Percentiles rank a stretch among this genome's conserved stretches.
Evolutionary conservation across 768 basidiomycete species (phyloP).

Genomic region (Lentinula guzmanii): DNA sequence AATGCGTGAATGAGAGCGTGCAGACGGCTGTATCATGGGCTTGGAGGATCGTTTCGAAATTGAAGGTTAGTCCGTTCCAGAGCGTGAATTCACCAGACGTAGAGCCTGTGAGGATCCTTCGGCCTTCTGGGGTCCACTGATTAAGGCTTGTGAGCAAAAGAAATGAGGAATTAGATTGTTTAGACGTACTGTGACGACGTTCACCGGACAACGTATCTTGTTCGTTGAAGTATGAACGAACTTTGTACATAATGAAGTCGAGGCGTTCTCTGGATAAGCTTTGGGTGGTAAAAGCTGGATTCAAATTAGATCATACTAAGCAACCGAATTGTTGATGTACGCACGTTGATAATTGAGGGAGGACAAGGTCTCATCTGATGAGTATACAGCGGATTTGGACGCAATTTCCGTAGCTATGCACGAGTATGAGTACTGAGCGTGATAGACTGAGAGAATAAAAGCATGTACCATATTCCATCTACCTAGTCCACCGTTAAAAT

Average conservation of each 20-base stretch:
- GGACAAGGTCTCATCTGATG: constrained; percentile 79
- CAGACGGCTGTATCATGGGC: constrained; percentile 96
- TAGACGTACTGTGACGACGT: constrained; percentile 80
- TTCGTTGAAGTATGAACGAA: constrained; percentile 98
- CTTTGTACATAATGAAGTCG: constrained; percentile 93
- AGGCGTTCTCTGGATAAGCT: constrained; percentile 86
- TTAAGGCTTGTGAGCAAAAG: neutral
- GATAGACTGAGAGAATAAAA: neutral
- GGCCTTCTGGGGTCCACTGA: constrained; percentile 93
- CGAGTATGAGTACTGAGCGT: neutral
- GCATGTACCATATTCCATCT: constrained; percentile 71
- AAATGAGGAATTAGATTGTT: neutral
- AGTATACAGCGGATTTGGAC: constrained; percentile 72
- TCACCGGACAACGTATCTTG: constrained; percentile 96
- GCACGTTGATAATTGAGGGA: constrained; percentile 85
- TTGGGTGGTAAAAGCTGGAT: constrained; percentile 85
- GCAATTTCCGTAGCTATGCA: constrained; percentile 63
- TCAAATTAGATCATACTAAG: neutral
- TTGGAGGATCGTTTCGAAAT: constrained; percentile 99
- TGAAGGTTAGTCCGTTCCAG: constrained; percentile 99
- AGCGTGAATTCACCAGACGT: constrained; percentile 97
- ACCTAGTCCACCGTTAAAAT: constrained; percentile 86
- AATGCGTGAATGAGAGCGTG: constrained; percentile 84
- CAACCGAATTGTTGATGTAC: constrained; percentile 13
- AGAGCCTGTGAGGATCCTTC: constrained; percentile 90